Evolutionary conservation across 2,329 filamentous ascomycete species (phyloP), one percentile per base, ranked within the genome.

Genomic region (Graphium sp.): DNA sequence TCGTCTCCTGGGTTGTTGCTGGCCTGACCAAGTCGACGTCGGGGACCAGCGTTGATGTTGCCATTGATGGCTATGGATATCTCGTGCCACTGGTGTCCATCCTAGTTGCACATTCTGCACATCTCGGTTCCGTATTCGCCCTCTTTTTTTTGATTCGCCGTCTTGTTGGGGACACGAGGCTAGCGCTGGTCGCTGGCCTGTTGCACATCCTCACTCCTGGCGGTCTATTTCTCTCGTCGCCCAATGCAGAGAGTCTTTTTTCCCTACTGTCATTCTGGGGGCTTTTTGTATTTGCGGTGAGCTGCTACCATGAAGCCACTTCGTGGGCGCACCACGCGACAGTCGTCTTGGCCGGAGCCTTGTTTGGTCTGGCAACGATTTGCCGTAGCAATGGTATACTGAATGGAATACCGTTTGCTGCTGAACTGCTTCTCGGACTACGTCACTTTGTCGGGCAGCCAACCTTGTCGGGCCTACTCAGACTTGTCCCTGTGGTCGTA

Each of bases 301-400:
- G 57, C 41, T 41, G 58, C 60, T 36, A 31, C 53, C 10, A 52
- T n/a, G n/a, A n/a, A n/a, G n/a, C n/a, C n/a, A 25, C 29, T 8
- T 30, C 30, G 5, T 27, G 32, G 24, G 19, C 9, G 5, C 22
- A 27, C 19, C 22, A 47, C 20, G 39, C 35, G 29, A 58, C 59
- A 10, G 50, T 77, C 13, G 37, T 91, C 5, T 42, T 57, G 7
- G 67, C 82, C 3, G 83, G 81, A 2, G 33, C 71, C 3, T 35
- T 67, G 5, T 87, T 95, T 43, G 81, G 76, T 1, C 40, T 75
- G 11, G 75, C 84, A 1, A 76, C 75, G 0, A 61, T 68, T 2
- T 71, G 91, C 35, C 74, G 89, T 32, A 83, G 77, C 43, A 98
- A 98, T 48, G 89, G 83, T 7, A 54, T 95, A 26, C 57, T 94